phyloP scores from a whole-genome alignment of 1,284 basidiomycete genomes.

The Athelia sp. region DNA sequence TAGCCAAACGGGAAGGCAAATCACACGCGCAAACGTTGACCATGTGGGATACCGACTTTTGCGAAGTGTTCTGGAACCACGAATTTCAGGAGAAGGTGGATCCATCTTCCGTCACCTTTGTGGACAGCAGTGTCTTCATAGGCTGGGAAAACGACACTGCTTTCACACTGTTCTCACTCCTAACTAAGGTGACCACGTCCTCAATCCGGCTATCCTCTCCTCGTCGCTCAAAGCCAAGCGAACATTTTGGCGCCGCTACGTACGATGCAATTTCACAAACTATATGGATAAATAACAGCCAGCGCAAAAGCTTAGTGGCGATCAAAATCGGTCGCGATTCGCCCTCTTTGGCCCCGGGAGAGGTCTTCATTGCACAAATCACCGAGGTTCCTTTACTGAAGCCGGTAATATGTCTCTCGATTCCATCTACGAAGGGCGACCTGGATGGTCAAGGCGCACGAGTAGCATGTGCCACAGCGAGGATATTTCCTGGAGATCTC shows the following conservation, averaged over 20 bases:
- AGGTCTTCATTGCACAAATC: constrained; percentile 72
- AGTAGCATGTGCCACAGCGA: constrained; percentile 75
- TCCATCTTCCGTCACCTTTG: constrained; percentile 75
- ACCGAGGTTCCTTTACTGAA: constrained; percentile 79
- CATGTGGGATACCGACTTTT: constrained; percentile 74
- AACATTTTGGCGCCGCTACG: too few species aligned
- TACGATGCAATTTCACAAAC: too few species aligned
- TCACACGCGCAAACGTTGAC: constrained; percentile 74
- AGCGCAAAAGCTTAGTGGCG: constrained; percentile 76
- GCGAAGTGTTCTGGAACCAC: constrained; percentile 64
- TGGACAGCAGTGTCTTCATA: constrained; percentile 72
- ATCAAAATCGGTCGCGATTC: constrained; percentile 69
- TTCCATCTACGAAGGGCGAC: constrained; percentile 74
- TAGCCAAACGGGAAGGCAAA: constrained; percentile 73
- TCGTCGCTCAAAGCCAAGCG: constrained; percentile 83
- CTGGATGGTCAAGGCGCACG: constrained; percentile 74
- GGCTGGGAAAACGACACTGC: constrained; percentile 76
- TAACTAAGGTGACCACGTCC: constrained; percentile 64
- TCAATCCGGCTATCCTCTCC: constrained; percentile 73
- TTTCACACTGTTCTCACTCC: constrained; percentile 69
- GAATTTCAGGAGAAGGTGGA: constrained; percentile 70
- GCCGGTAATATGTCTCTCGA: constrained; percentile 79
- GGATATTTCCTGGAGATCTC: constrained; percentile 66
- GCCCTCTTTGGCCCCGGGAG: constrained; percentile 54
- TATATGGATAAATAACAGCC: too few species aligned